These are phyloP conservation scores for Carex sylvatica DNA, from an alignment of 202 grass and related monocot genomes.

Conservation along the genomic window DNA sequence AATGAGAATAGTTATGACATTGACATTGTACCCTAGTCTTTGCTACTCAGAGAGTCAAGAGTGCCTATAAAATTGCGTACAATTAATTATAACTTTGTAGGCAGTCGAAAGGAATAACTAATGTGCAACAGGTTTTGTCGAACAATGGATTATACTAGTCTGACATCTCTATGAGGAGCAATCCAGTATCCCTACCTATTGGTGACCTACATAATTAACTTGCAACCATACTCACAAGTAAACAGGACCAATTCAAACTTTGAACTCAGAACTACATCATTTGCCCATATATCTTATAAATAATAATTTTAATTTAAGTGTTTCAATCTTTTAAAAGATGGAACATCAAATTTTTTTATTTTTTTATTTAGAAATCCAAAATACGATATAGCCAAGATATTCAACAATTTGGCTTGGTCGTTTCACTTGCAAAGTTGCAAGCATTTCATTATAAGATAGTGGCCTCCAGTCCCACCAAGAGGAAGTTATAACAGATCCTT, in stretches of 20 bases:
- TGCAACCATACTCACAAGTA: no score
- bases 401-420: neutral
- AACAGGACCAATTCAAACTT: neutral
- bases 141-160: neutral
- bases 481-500: neutral
- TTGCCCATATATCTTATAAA: neutral
- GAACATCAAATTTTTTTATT: neutral
- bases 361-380: neutral
- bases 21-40: neutral
- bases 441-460: neutral
- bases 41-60: neutral
- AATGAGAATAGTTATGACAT: neutral
- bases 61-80: neutral
- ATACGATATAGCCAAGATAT: neutral
- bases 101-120: neutral
- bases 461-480: neutral
- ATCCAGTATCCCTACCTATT: neutral
- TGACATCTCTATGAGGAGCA: neutral
- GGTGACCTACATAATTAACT: neutral
- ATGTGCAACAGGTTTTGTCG: neutral
- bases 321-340: neutral
- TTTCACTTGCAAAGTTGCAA: neutral
- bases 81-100: neutral
- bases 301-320: neutral
- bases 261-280: neutral